Evolutionary conservation across 1,139 yeast species (phyloP).

Genomic region (Geotrichum fermentans): DNA sequence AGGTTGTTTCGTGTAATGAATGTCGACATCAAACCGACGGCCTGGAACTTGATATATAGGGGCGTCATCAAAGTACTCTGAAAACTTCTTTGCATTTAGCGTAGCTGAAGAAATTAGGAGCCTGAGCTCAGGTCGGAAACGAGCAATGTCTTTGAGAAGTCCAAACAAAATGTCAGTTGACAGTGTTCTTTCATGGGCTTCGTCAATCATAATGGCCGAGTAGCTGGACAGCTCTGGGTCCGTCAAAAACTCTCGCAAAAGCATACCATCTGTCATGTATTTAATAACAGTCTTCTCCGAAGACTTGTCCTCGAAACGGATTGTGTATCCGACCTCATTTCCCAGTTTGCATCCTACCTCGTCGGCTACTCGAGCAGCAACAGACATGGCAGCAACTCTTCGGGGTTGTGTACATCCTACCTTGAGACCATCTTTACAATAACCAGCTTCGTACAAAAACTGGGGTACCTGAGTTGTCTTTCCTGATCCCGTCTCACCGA

Average conservation of each 20-base stretch:
- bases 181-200: conserved; percentile 92
- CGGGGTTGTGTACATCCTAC: conserved; percentile 96
- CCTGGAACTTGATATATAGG: conserved; percentile 89
- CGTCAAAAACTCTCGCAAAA: conserved; percentile 72
- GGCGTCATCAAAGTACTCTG: conserved; percentile 71
- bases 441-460: conserved; percentile 78
- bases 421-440: conserved; percentile 46
- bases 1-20: conserved; percentile 79
- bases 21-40: conserved; percentile 80
- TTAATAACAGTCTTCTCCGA: conserved; percentile 62
- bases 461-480: conserved; percentile 95
- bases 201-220: conserved; percentile 88
- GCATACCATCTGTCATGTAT: conserved; percentile 93
- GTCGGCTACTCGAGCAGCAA: conserved; percentile 85
- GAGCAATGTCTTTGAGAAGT: conserved; percentile 64
- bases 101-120: conserved; percentile 89
- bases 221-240: conserved; percentile 68
- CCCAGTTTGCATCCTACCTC: conserved; percentile 75
- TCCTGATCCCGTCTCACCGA: conserved; percentile 98
- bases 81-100: conserved; percentile 80
- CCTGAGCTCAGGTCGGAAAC: conserved; percentile 61
- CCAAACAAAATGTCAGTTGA: conserved; percentile 90
- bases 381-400: conserved; percentile 92
- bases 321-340: conserved; percentile 76
- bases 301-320: conserved; percentile 78